Evolutionary conservation across 768 basidiomycete species (phyloP).

Genomic region (Tricholoma hemisulphureum): DNA sequence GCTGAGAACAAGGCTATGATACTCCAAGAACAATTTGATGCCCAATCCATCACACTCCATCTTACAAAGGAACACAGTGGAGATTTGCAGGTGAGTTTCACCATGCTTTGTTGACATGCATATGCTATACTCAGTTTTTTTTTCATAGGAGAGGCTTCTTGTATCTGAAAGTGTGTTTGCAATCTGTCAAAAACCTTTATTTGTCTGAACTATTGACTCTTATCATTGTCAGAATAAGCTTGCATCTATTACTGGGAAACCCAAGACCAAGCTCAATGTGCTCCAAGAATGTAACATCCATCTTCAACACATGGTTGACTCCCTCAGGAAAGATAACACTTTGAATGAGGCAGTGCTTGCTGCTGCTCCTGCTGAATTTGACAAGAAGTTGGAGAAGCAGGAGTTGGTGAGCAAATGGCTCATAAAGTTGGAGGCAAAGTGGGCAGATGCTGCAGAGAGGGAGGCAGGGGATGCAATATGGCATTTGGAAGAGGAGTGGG

Average conservation of each 20-base stretch:
- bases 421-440: slow-evolving; percentile 24
- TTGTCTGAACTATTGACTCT: not conserved
- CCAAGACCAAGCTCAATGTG: slow-evolving; percentile 38
- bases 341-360: slow-evolving; percentile 14
- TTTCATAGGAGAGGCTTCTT: slow-evolving; percentile 37
- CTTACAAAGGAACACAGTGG: slow-evolving; percentile 54
- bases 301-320: slow-evolving; percentile 23
- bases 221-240: slow-evolving; percentile 18
- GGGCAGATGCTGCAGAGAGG: slow-evolving; percentile 27
- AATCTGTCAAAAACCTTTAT: slow-evolving; percentile 22
- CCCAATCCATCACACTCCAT: slow-evolving; percentile 51
- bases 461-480: slow-evolving; percentile 18
- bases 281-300: slow-evolving; percentile 39
- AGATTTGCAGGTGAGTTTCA: slow-evolving; percentile 40
- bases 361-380: slow-evolving; percentile 16
- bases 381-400: slow-evolving; percentile 29
- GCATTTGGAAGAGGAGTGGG: slow-evolving; percentile 13
- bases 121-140: not conserved
- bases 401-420: slow-evolving; percentile 26
- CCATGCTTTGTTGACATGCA: too few species aligned
- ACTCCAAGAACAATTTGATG: slow-evolving; percentile 60
- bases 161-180: slow-evolving; percentile 34
- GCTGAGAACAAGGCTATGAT: slow-evolving; percentile 7
- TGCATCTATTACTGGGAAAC: slow-evolving; percentile 31
- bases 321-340: slow-evolving; percentile 28